Evolutionary conservation across 371 early-diverging fungal genomes (phyloP).

Genomic region (Mucor velutinosus): DNA sequence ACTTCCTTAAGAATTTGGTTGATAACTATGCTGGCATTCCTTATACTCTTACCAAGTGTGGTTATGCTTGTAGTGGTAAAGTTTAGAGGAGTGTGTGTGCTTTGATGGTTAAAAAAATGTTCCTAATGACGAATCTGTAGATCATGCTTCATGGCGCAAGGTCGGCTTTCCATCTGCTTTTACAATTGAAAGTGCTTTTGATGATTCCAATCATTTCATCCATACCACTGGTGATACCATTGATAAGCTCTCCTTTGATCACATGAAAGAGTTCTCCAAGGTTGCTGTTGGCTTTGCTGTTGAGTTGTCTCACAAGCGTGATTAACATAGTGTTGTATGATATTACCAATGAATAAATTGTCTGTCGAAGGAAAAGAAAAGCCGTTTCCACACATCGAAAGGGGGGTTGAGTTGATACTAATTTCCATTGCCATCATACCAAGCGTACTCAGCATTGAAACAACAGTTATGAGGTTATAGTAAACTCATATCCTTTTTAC

Average conservation of each 20-base stretch:
- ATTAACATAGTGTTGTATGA: slow-evolving; percentile 11
- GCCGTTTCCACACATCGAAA: no score
- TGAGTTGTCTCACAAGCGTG: slow-evolving; percentile 65
- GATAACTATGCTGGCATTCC: slow-evolving; percentile 57
- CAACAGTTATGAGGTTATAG: no score
- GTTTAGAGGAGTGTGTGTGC: background rate
- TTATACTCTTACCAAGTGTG: slow-evolving; percentile 66
- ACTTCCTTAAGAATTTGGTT: slow-evolving; percentile 59
- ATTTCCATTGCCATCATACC: no score
- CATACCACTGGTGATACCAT: slow-evolving; percentile 23
- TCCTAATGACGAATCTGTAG: slow-evolving; percentile 44
- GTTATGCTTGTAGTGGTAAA: slow-evolving; percentile 64
- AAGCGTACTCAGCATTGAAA: no score
- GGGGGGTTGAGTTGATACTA: no score
- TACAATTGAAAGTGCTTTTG: slow-evolving; percentile 79
- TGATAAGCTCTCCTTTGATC: slow-evolving; percentile 77
- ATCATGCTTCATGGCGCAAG: slow-evolving; percentile 92
- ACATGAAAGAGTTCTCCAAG: slow-evolving; percentile 85
- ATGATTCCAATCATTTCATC: slow-evolving; percentile 59
- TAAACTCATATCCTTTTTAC: no score
- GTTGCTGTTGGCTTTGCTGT: slow-evolving; percentile 83
- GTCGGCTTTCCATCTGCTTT: slow-evolving; percentile 86
- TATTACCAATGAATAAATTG: background rate
- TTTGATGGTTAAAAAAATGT: background rate
- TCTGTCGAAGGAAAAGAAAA: no score